Percentiles rank a stretch among this genome's conserved stretches.
phyloP scores from a whole-genome alignment of 257 asterid genomes.

The Solanum corneliomulleri region DNA sequence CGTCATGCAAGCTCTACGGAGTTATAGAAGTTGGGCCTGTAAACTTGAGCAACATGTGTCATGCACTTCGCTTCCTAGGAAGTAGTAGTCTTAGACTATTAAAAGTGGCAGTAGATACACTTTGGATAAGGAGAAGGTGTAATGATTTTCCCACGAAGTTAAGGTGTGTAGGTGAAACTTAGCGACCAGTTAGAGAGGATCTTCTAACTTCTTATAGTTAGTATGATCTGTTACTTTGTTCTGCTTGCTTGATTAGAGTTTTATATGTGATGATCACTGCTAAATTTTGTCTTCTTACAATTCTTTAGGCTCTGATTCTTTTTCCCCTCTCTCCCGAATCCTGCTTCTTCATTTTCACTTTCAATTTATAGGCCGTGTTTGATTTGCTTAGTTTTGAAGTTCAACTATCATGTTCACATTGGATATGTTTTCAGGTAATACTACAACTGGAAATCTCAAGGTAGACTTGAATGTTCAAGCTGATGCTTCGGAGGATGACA shows the following conservation, averaged over 20 bases:
- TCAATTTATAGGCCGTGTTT: not conserved
- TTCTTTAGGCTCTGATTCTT: not conserved
- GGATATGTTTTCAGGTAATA: slow-evolving; percentile 20
- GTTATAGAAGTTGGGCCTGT: not conserved
- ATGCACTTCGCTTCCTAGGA: not conserved
- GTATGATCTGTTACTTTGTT: not conserved
- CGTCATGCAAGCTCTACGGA: not conserved
- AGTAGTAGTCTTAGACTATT: not conserved
- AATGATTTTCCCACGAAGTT: not conserved
- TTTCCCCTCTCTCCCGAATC: not conserved
- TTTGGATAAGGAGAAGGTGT: not conserved
- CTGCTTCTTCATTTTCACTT: not conserved
- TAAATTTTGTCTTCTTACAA: not conserved
- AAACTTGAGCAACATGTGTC: not conserved
- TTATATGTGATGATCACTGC: not conserved
- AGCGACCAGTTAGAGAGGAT: not conserved
- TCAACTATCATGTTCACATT: not conserved
- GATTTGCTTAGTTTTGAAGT: not conserved
- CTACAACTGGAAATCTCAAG: slow-evolving; percentile 30
- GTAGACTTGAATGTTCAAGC: slow-evolving; percentile 76
- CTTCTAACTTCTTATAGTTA: not conserved
- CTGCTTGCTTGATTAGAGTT: not conserved
- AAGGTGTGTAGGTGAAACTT: not conserved
- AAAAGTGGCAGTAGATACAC: not conserved
- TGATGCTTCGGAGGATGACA: slow-evolving; percentile 38